A percentile compares a stretch with the other conserved stretches of the same genome.
phyloP scores from a whole-genome alignment of 139 green algal species.

The Volvox reticuliferus region DNA sequence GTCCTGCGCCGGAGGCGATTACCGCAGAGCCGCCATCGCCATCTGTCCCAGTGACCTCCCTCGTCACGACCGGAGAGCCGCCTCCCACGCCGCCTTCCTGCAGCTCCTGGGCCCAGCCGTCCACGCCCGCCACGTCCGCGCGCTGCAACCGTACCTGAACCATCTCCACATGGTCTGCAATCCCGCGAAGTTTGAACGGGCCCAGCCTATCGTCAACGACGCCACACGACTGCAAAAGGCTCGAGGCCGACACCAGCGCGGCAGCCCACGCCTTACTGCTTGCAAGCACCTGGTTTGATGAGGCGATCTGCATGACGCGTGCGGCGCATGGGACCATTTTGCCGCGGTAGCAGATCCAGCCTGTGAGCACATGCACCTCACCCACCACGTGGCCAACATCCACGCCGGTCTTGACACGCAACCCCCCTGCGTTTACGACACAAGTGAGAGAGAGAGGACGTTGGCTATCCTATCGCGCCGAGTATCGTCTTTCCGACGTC shows the following conservation, averaged over 20 bases:
- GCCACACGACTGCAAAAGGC: conserved; percentile 15
- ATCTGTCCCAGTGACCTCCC: background rate
- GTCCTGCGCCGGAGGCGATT: background rate
- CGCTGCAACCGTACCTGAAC: conserved; percentile 40
- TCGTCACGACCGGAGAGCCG: background rate
- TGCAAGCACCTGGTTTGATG: conserved; percentile 47
- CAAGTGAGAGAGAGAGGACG: too few species aligned
- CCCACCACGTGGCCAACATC: conserved; percentile 52
- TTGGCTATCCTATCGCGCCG: too few species aligned
- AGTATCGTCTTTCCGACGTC: too few species aligned
- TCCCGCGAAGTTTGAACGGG: conserved; percentile 47
- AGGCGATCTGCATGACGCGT: conserved; percentile 37
- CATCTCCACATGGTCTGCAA: conserved; percentile 34
- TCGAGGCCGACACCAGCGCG: background rate
- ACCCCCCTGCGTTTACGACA: conserved; percentile 32
- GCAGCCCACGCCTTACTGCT: conserved; percentile 36
- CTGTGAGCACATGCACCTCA: conserved; percentile 53
- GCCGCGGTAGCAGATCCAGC: conserved; percentile 58
- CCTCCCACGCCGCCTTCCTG: background rate
- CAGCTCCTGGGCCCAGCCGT: conserved; percentile 46
- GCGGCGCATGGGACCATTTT: conserved; percentile 43
- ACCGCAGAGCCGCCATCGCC: background rate
- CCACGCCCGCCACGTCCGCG: conserved; percentile 1
- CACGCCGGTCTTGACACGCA: conserved; percentile 60
- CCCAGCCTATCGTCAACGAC: conserved; percentile 41